These are phyloP conservation scores for Opeltia flavorubescens DNA, from an alignment of 495 filamentous ascomycete genomes.

Conservation along the genomic window DNA sequence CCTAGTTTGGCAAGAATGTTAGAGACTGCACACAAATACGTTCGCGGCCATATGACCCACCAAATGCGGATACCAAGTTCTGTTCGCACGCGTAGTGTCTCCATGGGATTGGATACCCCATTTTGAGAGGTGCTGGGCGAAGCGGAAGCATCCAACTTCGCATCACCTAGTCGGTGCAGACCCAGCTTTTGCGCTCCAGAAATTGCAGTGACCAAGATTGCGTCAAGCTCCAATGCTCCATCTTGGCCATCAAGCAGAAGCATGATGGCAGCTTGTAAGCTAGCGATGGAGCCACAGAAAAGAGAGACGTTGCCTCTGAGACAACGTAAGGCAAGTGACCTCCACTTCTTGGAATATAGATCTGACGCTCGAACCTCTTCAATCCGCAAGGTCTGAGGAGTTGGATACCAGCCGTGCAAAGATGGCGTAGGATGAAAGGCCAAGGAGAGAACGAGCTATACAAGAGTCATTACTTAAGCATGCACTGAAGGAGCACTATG, in stretches of 20 bases:
- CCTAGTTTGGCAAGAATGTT: slow-evolving; percentile 5
- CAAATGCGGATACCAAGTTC: slow-evolving; percentile 8
- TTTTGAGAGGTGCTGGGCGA: not conserved
- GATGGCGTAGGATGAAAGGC: slow-evolving; percentile 7
- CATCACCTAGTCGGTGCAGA: slow-evolving; percentile 18
- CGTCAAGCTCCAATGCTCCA: slow-evolving; percentile 14
- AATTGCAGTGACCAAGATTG: slow-evolving; percentile 20
- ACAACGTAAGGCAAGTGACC: slow-evolving; percentile 18
- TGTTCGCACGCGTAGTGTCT: not conserved
- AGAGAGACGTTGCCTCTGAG: slow-evolving; percentile 14
- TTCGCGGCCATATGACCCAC: not conserved
- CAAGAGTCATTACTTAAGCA: not conserved
- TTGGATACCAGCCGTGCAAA: slow-evolving; percentile 3
- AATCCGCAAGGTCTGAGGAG: not conserved
- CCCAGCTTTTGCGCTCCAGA: slow-evolving; percentile 19
- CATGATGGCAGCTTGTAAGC: slow-evolving; percentile 21
- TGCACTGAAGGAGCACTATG: not conserved
- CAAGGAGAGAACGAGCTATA: slow-evolving; percentile 3
- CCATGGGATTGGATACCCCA: not conserved
- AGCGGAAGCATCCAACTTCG: not conserved
- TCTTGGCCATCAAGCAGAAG: slow-evolving; percentile 20
- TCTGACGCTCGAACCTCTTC: slow-evolving; percentile 4
- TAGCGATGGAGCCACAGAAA: slow-evolving; percentile 21
- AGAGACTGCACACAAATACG: not conserved
- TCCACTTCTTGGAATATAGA: slow-evolving; percentile 9